A percentile compares a stretch with the other conserved stretches of the same genome.
Evolutionary conservation across 2,329 filamentous ascomycete species (phyloP).

Genomic region (Pseudogymnoascus sp.): DNA sequence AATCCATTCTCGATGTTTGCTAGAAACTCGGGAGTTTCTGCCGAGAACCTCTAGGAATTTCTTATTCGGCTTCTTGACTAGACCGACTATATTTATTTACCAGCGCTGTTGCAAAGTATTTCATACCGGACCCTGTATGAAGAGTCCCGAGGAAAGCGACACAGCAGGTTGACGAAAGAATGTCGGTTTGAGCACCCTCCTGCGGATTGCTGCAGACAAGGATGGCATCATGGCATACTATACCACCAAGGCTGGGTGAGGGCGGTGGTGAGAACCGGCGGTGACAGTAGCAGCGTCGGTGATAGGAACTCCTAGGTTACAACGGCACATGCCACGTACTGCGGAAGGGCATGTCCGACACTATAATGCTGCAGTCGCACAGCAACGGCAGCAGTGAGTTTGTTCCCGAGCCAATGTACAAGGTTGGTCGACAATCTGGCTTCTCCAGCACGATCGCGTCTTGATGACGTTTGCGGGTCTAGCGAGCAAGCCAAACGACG

Average conservation of each 20-base stretch:
- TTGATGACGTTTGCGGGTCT: no score
- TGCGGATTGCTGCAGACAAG: conserved; percentile 28
- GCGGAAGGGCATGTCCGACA: no score
- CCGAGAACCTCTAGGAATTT: conserved; percentile 26
- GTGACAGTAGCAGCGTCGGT: no score
- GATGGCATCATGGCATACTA: conserved; percentile 35
- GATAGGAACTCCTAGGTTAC: no score
- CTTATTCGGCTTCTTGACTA: conserved; percentile 29
- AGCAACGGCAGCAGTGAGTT: no score
- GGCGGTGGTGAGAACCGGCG: no score
- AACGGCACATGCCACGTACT: background rate
- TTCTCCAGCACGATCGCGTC: no score
- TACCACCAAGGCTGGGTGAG: conserved; percentile 31
- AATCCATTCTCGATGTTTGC: conserved; percentile 24
- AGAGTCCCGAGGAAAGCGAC: conserved; percentile 36
- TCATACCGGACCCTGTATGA: conserved; percentile 31
- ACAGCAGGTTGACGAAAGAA: conserved; percentile 26
- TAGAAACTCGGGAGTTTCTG: conserved; percentile 25
- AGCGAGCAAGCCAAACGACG: no score
- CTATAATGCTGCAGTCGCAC: no score
- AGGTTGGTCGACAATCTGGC: no score
- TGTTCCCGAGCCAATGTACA: no score
- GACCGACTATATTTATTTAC: conserved; percentile 25
- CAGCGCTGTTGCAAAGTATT: conserved; percentile 28
- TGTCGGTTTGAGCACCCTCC: conserved; percentile 25